Base-by-base conservation (phyloP, 2,329 filamentous ascomycete species). In the Trichothecium roseum region DNA sequence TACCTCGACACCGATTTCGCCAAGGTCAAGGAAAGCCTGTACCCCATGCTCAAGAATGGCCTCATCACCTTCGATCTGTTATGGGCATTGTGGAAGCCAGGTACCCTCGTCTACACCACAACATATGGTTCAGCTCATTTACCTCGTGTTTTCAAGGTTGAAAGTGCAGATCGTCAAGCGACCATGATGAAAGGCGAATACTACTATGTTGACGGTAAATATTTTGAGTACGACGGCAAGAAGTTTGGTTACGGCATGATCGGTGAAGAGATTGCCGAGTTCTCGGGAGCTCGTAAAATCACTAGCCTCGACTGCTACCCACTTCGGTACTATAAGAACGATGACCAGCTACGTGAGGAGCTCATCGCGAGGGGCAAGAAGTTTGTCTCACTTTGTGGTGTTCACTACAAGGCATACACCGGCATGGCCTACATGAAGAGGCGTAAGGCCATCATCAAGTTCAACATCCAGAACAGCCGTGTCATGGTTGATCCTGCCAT, bases 211-310 rank as follows among this genome's bases (percentile, higher is more conserved):
- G 81, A 89, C 45, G 85, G 81, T 16, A 71, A 68, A 53, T 94
- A 91, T 46, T 71, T 94, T 18, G 86, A 94, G 49, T 94, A 86
- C 41, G 85, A 94, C 46, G 88, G 87, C 38, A 93, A 93, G 53
- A 69, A 73, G 6, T 93, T 88, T 51, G 87, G 86, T 3, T 79
- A 81, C 48, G 84, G 83, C 13, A 76, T 66, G 34, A 74, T 85
- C 50, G 66, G 74, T 9, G 72, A 78, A 27, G 77, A 87, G 34
- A 76, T 94, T 10, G 59, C 71, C 6, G 66, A 74, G 3, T 95
- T 94, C 66, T 82, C 84, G 40, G 87, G 87, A 0, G 75, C 82
- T 12, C 74, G 80, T 42, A 88, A 85, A 59, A 94, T 95, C 50
- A 84, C 80, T 9, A 85, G 75, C 48, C 66, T 94, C 7, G 62